phyloP scores from a whole-genome alignment of 305 asterid species.

The Solanum chacoense region DNA sequence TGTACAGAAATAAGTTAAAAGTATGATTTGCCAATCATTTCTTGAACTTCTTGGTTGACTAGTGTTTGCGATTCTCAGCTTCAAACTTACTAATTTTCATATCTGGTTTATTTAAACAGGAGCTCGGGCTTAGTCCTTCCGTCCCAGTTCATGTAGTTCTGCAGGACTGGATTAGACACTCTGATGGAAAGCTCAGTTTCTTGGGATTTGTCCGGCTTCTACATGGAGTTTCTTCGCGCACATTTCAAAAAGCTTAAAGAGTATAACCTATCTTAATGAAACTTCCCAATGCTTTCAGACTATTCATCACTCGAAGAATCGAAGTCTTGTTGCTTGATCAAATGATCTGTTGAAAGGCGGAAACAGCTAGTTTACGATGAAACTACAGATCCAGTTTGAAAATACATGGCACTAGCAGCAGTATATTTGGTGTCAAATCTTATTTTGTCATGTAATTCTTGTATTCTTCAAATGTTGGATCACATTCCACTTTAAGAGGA shows the following conservation, averaged over 20 bases:
- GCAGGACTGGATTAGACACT: constrained; percentile 87
- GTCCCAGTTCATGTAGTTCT: constrained; percentile 89
- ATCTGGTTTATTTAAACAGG: constrained; percentile 27
- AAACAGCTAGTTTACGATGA: background rate
- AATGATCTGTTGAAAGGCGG: background rate
- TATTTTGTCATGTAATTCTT: constrained; percentile 12
- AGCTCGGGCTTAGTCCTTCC: constrained; percentile 85
- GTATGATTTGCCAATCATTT: background rate
- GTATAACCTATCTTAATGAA: background rate
- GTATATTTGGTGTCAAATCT: background rate
- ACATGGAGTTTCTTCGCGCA: constrained; percentile 70
- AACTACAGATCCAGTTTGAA: background rate
- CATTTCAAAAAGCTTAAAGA: constrained; percentile 51
- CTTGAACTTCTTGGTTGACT: background rate
- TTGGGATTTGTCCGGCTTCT: constrained; percentile 86
- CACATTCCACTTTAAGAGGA: constrained; percentile 26
- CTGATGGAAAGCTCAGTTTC: constrained; percentile 94
- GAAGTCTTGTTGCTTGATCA: background rate
- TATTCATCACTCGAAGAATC: background rate
- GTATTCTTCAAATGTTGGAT: constrained; percentile 5
- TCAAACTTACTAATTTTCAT: background rate
- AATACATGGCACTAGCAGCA: background rate
- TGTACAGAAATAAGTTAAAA: background rate
- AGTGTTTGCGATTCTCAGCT: background rate
- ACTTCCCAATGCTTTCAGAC: background rate